phyloP scores from a whole-genome alignment of 768 basidiomycete genomes.

The Kwoniella shandongensis region DNA sequence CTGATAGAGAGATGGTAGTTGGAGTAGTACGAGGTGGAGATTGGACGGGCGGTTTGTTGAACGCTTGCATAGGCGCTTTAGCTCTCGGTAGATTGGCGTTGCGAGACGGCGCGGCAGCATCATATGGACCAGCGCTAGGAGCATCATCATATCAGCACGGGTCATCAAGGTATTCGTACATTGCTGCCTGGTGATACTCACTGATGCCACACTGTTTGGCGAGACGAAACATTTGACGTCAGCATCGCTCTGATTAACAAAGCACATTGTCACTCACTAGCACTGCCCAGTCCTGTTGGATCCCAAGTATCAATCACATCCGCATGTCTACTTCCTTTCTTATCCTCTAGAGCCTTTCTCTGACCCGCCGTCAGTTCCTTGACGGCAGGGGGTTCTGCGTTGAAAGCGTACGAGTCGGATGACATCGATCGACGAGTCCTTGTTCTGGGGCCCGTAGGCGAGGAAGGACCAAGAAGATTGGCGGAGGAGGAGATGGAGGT shows the following conservation, averaged over 20 bases:
- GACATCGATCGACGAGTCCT: constrained; percentile 42
- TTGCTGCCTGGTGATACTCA: constrained; percentile 17
- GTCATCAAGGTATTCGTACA: background rate
- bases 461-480: constrained; percentile 27
- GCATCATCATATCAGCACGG: constrained; percentile 18
- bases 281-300: constrained; percentile 51
- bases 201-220: constrained; percentile 50
- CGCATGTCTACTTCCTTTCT: constrained; percentile 50
- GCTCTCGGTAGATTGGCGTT: constrained; percentile 37
- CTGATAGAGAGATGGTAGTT: constrained; percentile 31
- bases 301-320: constrained; percentile 54
- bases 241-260: background rate
- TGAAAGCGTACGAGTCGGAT: constrained; percentile 42
- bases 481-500: constrained; percentile 31
- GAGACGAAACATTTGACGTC: background rate
- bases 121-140: constrained; percentile 51
- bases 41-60: constrained; percentile 28
- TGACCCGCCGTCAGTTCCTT: constrained; percentile 40
- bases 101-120: constrained; percentile 51
- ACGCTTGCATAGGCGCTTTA: constrained; percentile 51
- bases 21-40: constrained; percentile 30
- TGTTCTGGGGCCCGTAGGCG: constrained; percentile 23
- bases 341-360: constrained; percentile 41
- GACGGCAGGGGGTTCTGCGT: constrained; percentile 3
- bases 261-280: constrained; percentile 35